Evolutionary conservation across 179 eudicot species (phyloP).

Genomic region (Carnegiea gigantea): DNA sequence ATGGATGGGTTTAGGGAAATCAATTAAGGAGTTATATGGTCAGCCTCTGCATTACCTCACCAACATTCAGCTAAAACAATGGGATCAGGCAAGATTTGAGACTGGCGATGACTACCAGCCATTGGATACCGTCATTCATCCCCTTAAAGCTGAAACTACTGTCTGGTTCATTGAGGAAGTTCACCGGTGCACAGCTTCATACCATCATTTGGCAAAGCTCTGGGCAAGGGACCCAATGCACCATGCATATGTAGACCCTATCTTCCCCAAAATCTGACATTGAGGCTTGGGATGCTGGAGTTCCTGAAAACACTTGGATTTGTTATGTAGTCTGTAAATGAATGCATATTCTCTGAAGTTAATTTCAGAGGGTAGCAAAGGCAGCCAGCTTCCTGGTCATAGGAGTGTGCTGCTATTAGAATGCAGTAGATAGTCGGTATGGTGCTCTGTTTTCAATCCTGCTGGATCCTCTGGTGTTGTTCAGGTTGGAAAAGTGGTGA

Average conservation of each 20-base stretch:
- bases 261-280: slow-evolving; percentile 39
- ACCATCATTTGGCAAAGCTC: slow-evolving; percentile 43
- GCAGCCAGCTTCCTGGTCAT: neutral
- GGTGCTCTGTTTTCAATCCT: no score
- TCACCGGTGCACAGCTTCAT: slow-evolving; percentile 59
- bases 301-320: neutral
- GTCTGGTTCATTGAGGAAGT: slow-evolving; percentile 74
- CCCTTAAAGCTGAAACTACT: slow-evolving; percentile 68
- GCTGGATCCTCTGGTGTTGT: no score
- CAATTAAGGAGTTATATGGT: slow-evolving; percentile 61
- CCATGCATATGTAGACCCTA: slow-evolving; percentile 51
- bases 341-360: neutral
- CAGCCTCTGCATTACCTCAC: slow-evolving; percentile 93
- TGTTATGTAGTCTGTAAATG: slow-evolving; percentile 5
- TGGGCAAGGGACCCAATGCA: slow-evolving; percentile 54
- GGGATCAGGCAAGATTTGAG: slow-evolving; percentile 67
- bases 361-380: neutral
- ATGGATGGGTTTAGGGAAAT: slow-evolving; percentile 64
- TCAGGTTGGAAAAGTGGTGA: no score
- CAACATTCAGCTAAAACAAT: slow-evolving; percentile 53
- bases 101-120: slow-evolving; percentile 46
- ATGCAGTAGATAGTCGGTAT: no score
- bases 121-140: slow-evolving; percentile 65
- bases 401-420: neutral
- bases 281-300: neutral